Percentiles rank a stretch among this genome's conserved stretches.
Conservation (phyloP, 2,329 filamentous ascomycete species). For the Cladosporium sp. region DNA sequence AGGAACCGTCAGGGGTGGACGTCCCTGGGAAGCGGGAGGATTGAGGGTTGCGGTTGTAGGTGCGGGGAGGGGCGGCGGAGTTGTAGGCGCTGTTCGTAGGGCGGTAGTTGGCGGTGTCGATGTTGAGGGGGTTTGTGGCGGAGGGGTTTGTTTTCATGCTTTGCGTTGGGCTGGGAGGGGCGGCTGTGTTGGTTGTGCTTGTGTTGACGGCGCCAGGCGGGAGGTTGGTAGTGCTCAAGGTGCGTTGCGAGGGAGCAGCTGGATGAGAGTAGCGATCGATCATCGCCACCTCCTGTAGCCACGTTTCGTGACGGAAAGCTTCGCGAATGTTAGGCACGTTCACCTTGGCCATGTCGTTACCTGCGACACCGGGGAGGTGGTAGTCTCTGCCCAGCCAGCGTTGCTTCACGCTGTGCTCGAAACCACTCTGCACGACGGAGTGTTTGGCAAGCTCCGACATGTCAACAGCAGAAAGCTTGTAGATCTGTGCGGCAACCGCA, state of each 20-base stretch:
- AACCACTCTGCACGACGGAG: constrained; percentile 91
- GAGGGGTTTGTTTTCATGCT: constrained; percentile 41
- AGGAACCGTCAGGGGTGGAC: constrained; percentile 28
- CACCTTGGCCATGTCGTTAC: constrained; percentile 92
- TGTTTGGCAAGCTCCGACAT: constrained; percentile 99
- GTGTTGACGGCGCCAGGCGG: constrained; percentile 21
- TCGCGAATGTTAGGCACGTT: constrained; percentile 93
- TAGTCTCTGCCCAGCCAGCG: constrained; percentile 84
- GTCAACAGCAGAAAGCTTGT: constrained; percentile 92
- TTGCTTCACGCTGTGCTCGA: constrained; percentile 82
- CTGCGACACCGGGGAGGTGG: constrained; percentile 70
- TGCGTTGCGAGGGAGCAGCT: constrained; percentile 8
- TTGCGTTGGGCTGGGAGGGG: constrained; percentile 33
- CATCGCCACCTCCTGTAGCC: constrained; percentile 80
- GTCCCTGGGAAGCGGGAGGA: constrained; percentile 33
- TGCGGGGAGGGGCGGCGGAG: constrained; percentile 28
- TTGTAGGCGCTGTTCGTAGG: constrained; percentile 10
- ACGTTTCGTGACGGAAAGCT: constrained; percentile 82
- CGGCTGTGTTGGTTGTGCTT: constrained; percentile 14
- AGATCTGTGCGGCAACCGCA: constrained; percentile 95
- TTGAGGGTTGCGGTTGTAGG: constrained; percentile 29
- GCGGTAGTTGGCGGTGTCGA: constrained; percentile 14
- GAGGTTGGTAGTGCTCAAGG: constrained; percentile 27
- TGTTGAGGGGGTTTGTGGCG: constrained; percentile 27
- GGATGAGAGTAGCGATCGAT: constrained; percentile 40